Evolutionary conservation across 2,329 filamentous ascomycete species (phyloP).

Genomic region (Nothophaeocryptopus gaeumannii): DNA sequence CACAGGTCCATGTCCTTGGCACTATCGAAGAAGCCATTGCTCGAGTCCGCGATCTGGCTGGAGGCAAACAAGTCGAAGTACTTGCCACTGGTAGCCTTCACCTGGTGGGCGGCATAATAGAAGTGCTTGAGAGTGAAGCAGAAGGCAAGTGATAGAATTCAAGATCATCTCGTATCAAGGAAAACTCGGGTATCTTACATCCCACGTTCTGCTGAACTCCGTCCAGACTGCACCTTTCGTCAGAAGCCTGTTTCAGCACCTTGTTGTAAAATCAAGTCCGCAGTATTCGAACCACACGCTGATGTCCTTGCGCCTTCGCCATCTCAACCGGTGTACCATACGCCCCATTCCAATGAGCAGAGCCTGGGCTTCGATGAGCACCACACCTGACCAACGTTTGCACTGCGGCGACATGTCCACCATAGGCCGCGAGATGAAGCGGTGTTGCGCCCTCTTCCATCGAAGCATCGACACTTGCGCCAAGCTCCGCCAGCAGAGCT

Average conservation of each 20-base stretch:
- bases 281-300: constrained; percentile 7
- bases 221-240: neutral
- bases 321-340: constrained; percentile 28
- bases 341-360: constrained; percentile 27
- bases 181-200: no score
- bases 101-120: constrained; percentile 74
- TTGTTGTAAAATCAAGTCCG: neutral
- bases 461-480: constrained; percentile 22
- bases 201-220: no score
- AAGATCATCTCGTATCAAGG: no score
- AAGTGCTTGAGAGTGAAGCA: constrained; percentile 59
- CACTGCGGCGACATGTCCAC: constrained; percentile 25
- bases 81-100: constrained; percentile 82
- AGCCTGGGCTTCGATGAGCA: constrained; percentile 9
- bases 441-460: constrained; percentile 25
- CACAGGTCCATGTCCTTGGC: constrained; percentile 55
- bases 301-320: constrained; percentile 28
- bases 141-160: constrained; percentile 14
- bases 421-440: constrained; percentile 29
- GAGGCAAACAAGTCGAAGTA: constrained; percentile 54
- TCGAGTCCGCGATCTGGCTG: constrained; percentile 46
- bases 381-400: constrained; percentile 25
- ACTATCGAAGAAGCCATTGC: constrained; percentile 70
- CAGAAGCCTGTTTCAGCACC: neutral
- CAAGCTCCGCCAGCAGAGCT: constrained; percentile 21